These are phyloP conservation scores for Ceriops tagal DNA, from an alignment of 345 rosid species.

Conservation along the genomic window DNA sequence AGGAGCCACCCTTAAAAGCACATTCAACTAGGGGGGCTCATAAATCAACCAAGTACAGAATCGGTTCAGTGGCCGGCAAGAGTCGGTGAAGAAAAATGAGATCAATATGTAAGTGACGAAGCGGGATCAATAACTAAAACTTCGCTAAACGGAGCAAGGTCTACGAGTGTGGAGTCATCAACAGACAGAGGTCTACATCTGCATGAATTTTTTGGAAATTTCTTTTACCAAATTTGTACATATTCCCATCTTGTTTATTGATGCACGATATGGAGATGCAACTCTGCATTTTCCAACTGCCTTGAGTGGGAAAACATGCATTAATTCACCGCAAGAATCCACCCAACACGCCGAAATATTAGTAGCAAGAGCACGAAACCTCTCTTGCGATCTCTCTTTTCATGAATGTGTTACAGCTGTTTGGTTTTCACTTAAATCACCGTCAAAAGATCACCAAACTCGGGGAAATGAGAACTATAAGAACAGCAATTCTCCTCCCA, in stretches of 20 bases:
- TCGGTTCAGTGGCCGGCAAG: conserved; percentile 1
- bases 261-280: too few species aligned
- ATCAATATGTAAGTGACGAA: not conserved
- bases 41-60: not conserved
- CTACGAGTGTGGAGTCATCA: too few species aligned
- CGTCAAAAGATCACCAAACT: conserved; percentile 30
- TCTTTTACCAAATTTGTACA: too few species aligned
- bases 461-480: conserved; percentile 18
- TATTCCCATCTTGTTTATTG: too few species aligned
- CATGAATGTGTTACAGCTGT: not conserved
- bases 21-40: not conserved
- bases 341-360: not conserved
- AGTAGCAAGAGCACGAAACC: too few species aligned
- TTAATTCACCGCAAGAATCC: too few species aligned
- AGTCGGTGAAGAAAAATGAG: not conserved
- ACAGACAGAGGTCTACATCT: too few species aligned
- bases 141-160: too few species aligned
- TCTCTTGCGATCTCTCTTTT: not conserved
- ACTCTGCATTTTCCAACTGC: too few species aligned
- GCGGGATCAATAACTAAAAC: not conserved
- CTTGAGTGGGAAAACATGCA: too few species aligned
- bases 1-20: not conserved
- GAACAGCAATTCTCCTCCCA: conserved; percentile 5
- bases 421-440: conserved; percentile 25
- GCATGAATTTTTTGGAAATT: too few species aligned